phyloP scores from a whole-genome alignment of 306 rosid genomes.

The Fragaria nilgerrensis region DNA sequence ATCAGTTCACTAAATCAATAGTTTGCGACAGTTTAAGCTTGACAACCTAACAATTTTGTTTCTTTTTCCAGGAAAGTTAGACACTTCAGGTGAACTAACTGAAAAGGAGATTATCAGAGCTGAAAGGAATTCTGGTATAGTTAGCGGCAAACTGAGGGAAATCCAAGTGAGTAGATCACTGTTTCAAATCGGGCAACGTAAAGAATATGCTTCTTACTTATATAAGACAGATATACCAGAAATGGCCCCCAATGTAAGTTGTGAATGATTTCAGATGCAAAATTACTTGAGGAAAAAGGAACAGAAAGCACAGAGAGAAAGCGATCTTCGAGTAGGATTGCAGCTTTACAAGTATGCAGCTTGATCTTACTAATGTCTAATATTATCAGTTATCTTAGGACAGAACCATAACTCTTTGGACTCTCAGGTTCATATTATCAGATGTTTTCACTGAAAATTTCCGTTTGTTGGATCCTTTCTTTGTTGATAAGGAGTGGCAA shows the following conservation, averaged over 20 bases:
- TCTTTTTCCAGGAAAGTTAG: constrained; percentile 58
- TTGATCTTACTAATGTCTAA: not conserved
- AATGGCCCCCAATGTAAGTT: constrained; percentile 8
- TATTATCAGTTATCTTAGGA: not conserved
- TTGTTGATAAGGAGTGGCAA: constrained; percentile 52
- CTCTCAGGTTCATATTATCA: constrained; percentile 17
- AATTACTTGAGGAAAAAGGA: constrained; percentile 72
- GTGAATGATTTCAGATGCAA: constrained; percentile 69
- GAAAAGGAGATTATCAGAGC: constrained; percentile 96
- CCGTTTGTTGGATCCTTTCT: not conserved
- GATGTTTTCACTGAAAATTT: not conserved
- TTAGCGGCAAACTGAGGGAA: constrained; percentile 87
- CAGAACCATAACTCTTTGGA: not conserved
- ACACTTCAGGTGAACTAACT: constrained; percentile 52
- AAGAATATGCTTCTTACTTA: not conserved
- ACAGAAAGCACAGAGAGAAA: constrained; percentile 61
- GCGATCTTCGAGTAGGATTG: constrained; percentile 76
- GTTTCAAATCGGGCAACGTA: not conserved
- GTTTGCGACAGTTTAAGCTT: constrained; percentile 18
- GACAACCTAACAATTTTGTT: constrained; percentile 9
- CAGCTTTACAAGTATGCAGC: constrained; percentile 70
- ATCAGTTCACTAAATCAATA: not conserved
- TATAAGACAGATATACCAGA: not conserved
- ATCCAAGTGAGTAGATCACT: constrained; percentile 71
- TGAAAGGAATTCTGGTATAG: constrained; percentile 86